Evolutionary conservation across 805 yeast species (phyloP).

Genomic region (Cyberlindnera mississippiensis): DNA sequence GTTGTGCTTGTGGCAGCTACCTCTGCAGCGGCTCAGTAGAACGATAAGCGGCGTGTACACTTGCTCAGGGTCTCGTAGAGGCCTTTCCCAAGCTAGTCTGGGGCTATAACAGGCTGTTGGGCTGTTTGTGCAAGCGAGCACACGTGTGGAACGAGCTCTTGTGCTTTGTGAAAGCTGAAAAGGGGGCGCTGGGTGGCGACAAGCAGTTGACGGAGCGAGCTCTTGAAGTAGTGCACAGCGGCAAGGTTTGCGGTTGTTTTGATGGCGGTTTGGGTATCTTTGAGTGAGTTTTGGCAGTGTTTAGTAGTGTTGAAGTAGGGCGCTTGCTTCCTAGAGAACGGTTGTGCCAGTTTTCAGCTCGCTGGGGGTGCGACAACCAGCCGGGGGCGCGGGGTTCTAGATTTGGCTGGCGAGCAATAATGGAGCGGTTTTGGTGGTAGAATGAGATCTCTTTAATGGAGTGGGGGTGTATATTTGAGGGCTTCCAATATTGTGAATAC

Average conservation of each 20-base stretch:
- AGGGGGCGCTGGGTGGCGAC: background rate
- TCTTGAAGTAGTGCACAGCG: background rate
- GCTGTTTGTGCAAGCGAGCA: too few relatives aligned
- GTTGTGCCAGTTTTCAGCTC: constrained; percentile 1
- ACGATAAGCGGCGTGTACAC: too few relatives aligned
- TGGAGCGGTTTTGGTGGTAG: background rate
- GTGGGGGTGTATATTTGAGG: too few relatives aligned
- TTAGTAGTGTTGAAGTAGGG: background rate
- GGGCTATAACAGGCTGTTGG: too few relatives aligned
- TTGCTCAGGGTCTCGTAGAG: too few relatives aligned
- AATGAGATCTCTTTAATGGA: too few relatives aligned
- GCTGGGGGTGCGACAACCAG: background rate
- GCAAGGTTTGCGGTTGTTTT: background rate
- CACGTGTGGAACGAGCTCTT: too few relatives aligned
- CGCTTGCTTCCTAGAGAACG: background rate
- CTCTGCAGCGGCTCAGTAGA: background rate
- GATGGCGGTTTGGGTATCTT: background rate
- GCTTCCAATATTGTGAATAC: too few relatives aligned
- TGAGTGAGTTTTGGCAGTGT: background rate
- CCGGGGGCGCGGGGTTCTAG: constrained; percentile 1
- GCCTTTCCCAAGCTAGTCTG: too few relatives aligned
- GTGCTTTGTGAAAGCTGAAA: too few relatives aligned
- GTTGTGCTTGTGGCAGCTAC: background rate
- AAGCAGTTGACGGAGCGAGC: background rate
- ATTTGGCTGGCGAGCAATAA: background rate